Base-by-base conservation (phyloP, 352 stramenopile species). In the Plasmopara viticola region DNA sequence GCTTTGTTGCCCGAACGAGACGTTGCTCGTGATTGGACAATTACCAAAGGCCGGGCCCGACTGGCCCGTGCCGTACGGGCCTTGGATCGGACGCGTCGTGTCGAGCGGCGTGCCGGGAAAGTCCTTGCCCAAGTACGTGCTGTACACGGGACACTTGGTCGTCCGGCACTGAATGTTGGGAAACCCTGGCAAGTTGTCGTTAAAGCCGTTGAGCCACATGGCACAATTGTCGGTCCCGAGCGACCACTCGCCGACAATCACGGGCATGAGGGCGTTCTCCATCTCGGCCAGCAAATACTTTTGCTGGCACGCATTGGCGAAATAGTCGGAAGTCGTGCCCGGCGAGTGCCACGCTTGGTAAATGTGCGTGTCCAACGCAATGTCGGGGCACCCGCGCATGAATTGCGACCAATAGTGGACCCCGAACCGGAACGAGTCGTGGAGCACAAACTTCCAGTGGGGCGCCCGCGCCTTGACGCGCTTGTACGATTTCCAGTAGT, bases 401-500 rank as follows among this genome's bases (percentile, higher is more conserved):
- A 93, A 90, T 17, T 75, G 48, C 46, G 63, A 74, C 78, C 77
- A 90, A 57, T 75, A 82, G 52, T 83, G 48, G 0, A 86, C 58
- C 5, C 69, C 72, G 48, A 98, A 97, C 42, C 90, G 82, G 72
- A 98, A 98, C 43, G 87, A 97, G 73, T 98, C 94, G 72, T 98
- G 92, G 53, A 98, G 89, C 47, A 98, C 84, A 58, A 97, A 97
- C 60, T 97, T 97, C 94, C 94, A 98, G 44, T 95, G 84, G 0
- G 91, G 92, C 14, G 92, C 94, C 25, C 87, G 70, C 42, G 70
- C 72, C 63, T 97, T 96, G 28, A 97, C 78, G 52, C 93, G 90
- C 55, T 97, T 88, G 72, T 98, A 98, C 39, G 84, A 88, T 64
- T 97, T 94, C 92, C 90, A 98, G 74, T 98, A 98, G 67, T 97